Conservation (phyloP, 1,139 yeast genomes). For the Saccharomyces hybrid region DNA sequence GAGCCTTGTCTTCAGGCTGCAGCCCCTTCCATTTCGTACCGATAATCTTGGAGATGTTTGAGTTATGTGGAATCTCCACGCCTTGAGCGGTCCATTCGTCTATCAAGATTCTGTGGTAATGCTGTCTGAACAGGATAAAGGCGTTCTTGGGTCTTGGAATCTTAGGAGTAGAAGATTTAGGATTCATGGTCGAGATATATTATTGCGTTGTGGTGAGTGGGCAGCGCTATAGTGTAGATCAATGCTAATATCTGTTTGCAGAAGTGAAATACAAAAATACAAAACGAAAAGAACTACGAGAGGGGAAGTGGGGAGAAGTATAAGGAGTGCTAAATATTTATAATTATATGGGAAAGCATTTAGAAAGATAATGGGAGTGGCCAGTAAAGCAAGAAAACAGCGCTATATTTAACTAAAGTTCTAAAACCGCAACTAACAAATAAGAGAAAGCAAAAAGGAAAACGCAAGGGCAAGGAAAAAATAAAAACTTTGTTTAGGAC, state of each 20-base stretch:
- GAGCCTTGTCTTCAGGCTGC: conserved; percentile 54
- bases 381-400: neutral
- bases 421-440: neutral
- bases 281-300: neutral
- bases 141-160: conserved; percentile 69
- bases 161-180: conserved; percentile 20
- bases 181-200: neutral
- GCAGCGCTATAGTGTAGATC: too few species aligned
- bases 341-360: neutral
- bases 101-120: conserved; percentile 56
- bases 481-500: neutral
- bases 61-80: conserved; percentile 25
- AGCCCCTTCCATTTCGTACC: conserved; percentile 72
- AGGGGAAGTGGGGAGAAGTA: neutral
- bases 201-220: neutral
- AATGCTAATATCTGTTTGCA: too few species aligned
- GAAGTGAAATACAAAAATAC: too few species aligned
- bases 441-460: neutral
- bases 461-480: neutral
- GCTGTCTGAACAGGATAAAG: conserved; percentile 62
- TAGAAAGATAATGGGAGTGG: neutral
- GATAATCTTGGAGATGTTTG: conserved; percentile 30
- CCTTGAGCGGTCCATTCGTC: conserved; percentile 41
- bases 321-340: neutral
- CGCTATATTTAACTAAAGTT: neutral